These are phyloP conservation scores for Pseudogymnoascus sp. DNA, from an alignment of 2,329 filamentous ascomycete genomes.

Conservation along the genomic window DNA sequence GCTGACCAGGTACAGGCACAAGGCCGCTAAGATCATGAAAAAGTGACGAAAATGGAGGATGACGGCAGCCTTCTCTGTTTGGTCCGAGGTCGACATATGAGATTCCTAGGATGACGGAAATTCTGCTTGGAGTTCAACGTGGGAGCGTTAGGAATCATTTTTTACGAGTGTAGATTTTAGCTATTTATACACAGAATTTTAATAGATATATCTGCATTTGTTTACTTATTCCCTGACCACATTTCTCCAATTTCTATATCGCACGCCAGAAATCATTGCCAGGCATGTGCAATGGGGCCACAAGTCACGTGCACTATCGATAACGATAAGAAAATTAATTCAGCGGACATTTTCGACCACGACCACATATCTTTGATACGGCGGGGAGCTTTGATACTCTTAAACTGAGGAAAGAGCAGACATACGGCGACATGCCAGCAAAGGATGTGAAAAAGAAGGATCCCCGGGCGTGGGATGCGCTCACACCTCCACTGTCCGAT, in stretches of 20 bases:
- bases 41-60: slow-evolving; percentile 3
- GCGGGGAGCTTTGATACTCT: slow-evolving; percentile 2
- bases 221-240: not conserved
- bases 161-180: not conserved
- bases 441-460: slow-evolving; percentile 34
- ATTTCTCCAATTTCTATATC: not conserved
- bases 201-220: not conserved
- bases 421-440: slow-evolving; percentile 1
- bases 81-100: not conserved
- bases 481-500: slow-evolving; percentile 64
- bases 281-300: not conserved
- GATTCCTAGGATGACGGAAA: not conserved
- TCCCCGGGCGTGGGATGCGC: slow-evolving; percentile 55
- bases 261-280: not conserved
- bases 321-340: slow-evolving; percentile 9
- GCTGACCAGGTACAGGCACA: slow-evolving; percentile 13
- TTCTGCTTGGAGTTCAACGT: not conserved
- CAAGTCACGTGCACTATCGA: not conserved
- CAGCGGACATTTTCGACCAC: slow-evolving; percentile 3
- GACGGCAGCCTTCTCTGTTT: not conserved
- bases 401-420: not conserved
- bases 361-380: slow-evolving; percentile 7
- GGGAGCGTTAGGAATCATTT: not conserved
- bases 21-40: not conserved
- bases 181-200: not conserved